These are phyloP conservation scores for Myrmaecium sp. DNA, from an alignment of 2,329 filamentous ascomycete species.

Conservation along the genomic window DNA sequence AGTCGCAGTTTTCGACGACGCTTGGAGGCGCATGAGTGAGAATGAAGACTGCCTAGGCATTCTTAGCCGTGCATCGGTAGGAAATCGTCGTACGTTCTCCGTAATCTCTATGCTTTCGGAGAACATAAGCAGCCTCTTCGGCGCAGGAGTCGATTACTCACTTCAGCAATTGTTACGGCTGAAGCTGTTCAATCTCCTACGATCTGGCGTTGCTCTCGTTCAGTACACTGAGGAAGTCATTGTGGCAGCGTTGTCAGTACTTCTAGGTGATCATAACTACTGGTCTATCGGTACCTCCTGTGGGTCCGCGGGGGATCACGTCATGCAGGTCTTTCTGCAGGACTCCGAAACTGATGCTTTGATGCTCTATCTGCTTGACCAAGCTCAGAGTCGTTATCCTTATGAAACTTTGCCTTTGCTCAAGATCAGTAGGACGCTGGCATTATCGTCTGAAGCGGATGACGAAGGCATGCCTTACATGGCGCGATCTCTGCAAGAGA, in stretches of 20 bases:
- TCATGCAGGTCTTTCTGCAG: conserved; percentile 36
- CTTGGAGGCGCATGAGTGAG: too few species aligned
- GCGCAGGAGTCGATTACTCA: too few species aligned
- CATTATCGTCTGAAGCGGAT: conserved; percentile 26
- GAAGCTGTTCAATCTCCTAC: conserved; percentile 50
- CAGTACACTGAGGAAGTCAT: conserved; percentile 60
- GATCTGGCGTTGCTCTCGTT: conserved; percentile 47
- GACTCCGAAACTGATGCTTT: conserved; percentile 35
- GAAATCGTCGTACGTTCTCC: too few species aligned
- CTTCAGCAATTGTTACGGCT: too few species aligned
- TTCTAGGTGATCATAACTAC: conserved; percentile 33
- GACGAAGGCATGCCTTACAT: conserved; percentile 34
- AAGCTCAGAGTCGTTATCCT: conserved; percentile 63
- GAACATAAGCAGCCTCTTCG: too few species aligned
- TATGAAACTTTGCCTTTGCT: conserved; percentile 72
- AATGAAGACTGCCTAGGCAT: too few species aligned
- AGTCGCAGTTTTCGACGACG: too few species aligned
- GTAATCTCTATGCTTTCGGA: too few species aligned
- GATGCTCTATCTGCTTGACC: conserved; percentile 42
- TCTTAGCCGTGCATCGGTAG: too few species aligned
- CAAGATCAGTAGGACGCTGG: conserved; percentile 50
- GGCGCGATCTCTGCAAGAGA: conserved; percentile 47
- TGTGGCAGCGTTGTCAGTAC: conserved; percentile 44
- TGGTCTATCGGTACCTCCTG: conserved; percentile 13
- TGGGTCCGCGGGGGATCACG: conserved; percentile 12